phyloP scores from a whole-genome alignment of 2,329 filamentous ascomycete genomes.

The Claviceps fusiformis region DNA sequence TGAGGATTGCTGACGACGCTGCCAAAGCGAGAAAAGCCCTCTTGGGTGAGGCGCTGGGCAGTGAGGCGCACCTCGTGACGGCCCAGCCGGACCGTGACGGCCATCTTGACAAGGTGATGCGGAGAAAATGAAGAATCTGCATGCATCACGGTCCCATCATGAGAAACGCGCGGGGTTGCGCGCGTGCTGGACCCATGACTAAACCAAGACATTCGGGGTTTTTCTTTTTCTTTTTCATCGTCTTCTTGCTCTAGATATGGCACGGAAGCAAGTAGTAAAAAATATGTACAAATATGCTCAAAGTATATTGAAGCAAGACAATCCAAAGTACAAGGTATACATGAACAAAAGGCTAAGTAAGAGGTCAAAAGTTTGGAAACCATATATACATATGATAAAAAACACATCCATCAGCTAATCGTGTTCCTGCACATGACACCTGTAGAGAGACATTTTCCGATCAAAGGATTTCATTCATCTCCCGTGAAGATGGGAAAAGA shows the following conservation, averaged over 20 bases:
- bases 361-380: too few species aligned
- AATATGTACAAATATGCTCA: background rate
- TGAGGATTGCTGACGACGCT: constrained; percentile 66
- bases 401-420: too few species aligned
- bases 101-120: constrained; percentile 10
- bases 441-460: too few species aligned
- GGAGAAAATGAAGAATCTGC: background rate
- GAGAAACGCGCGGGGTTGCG: background rate
- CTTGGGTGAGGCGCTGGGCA: constrained; percentile 52
- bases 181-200: background rate
- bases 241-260: background rate
- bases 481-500: too few species aligned
- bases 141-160: background rate
- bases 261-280: background rate
- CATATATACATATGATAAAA: too few species aligned
- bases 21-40: constrained; percentile 66
- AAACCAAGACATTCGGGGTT: background rate
- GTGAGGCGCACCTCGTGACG: constrained; percentile 26
- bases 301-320: too few species aligned
- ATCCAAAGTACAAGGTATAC: too few species aligned
- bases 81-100: constrained; percentile 14
- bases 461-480: too few species aligned
- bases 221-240: too few species aligned
- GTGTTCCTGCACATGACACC: too few species aligned
- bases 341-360: too few species aligned